These are phyloP conservation scores for Stephania japonica DNA, from an alignment of 164 flowering plant genomes.

Conservation along the genomic window DNA sequence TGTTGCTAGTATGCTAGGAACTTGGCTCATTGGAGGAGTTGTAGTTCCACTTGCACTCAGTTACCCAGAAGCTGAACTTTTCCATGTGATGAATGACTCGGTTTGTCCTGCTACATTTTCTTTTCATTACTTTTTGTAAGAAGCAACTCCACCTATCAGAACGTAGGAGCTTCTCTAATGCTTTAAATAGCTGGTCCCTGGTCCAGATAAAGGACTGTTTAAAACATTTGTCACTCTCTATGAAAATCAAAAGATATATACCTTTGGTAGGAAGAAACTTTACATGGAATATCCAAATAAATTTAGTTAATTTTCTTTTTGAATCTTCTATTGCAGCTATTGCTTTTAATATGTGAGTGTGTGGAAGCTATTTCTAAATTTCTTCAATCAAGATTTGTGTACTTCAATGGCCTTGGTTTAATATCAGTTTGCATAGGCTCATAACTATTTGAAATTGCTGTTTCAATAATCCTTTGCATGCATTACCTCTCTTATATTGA, in stretches of 20 bases:
- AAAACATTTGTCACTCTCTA: too few relatives aligned
- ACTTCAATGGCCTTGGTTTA: neutral
- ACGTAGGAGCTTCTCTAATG: too few relatives aligned
- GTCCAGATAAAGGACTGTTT: too few relatives aligned
- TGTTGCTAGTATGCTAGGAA: constrained; percentile 80
- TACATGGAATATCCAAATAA: neutral
- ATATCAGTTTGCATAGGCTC: neutral
- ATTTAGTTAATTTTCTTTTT: neutral
- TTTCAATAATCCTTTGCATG: neutral
- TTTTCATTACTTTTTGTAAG: neutral
- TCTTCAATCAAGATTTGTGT: neutral
- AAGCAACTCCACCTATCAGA: too few relatives aligned
- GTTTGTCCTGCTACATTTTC: constrained; percentile 34
- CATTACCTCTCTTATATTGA: neutral
- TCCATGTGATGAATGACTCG: constrained; percentile 92
- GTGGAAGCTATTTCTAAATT: too few relatives aligned
- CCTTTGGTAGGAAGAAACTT: too few relatives aligned
- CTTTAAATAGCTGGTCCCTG: too few relatives aligned
- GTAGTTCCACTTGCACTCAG: constrained; percentile 99
- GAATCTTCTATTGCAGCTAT: neutral
- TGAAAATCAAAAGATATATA: too few relatives aligned
- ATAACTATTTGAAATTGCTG: neutral
- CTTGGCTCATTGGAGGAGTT: constrained; percentile 94
- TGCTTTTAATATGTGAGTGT: neutral
- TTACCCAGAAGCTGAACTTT: constrained; percentile 90